Evolutionary conservation across 768 basidiomycete species (phyloP), one percentile per base, ranked within the genome.

Genomic region (Cystobasidium ongulense): DNA sequence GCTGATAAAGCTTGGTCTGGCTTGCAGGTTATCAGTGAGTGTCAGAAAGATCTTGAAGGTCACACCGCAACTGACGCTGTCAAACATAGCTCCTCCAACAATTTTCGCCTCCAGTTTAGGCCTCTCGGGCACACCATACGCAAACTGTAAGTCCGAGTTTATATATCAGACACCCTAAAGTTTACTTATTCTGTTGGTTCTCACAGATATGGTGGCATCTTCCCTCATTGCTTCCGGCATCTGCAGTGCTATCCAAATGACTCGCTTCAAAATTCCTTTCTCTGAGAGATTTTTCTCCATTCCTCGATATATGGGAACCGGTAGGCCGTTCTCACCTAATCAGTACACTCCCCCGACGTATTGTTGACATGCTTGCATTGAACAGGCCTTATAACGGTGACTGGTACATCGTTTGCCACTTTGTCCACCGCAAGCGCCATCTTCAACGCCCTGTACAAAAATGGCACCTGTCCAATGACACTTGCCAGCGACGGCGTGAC

Each of bases 71-170:
- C 65, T 67, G 50, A 67, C 50, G 33, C n/a, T 31, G 1, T 90
- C 89, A 1, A 83, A 90, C 52, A 90, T 91, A 77, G 89, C 89
- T 0, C 91, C 90, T 0, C 90, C 91, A 0, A 91, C 91, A 77
- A 89, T 90, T 73, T 88, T 91, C 76, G 90, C 89, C 8, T 87
- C 90, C 0, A 88, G 88, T 1, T 83, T 92, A 63, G 91, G 54
- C 31, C 68, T 71, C 8, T 31, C 27, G 25, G 33, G 36, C 3
- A 46, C 33, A 59, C 52, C 53, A 2, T 64, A 64, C 38, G 68
- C 43, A 4, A 59, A 46, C 38, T 33, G 68, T 39, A n/a, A 25
- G 29, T 61, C 50, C 4, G 7, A 11, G 43, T 23, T 29, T 11
- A 35, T 35, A 27, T 11, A 41, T 39, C 15, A 27, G 43, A 10